phyloP scores from a whole-genome alignment of 352 stramenopile species.

The Phytophthora crassamura region DNA sequence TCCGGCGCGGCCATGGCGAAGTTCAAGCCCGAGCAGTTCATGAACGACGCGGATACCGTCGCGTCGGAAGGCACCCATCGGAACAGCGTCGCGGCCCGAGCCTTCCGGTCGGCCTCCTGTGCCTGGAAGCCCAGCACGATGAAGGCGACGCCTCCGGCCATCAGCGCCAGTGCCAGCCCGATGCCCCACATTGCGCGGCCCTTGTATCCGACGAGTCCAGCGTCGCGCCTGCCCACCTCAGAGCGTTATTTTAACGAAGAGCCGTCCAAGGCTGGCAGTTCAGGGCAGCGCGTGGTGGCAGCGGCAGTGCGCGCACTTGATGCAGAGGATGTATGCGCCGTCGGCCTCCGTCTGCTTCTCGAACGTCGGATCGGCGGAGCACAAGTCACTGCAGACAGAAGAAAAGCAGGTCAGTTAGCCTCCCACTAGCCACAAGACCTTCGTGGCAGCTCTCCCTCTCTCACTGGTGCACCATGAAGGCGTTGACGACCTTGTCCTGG shows the following conservation, averaged over 20 bases:
- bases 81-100: conserved; percentile 22
- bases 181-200: conserved; percentile 29
- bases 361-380: conserved; percentile 58
- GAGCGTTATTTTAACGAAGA: too few relatives aligned
- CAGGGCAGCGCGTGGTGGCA: conserved; percentile 41
- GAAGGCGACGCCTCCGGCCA: conserved; percentile 29
- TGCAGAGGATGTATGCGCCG: conserved; percentile 42
- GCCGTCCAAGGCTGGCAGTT: neutral
- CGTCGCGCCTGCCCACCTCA: neutral
- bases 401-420: conserved; percentile 6
- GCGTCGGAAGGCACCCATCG: conserved; percentile 20
- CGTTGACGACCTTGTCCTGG: conserved; percentile 59
- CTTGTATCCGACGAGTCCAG: neutral
- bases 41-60: conserved; percentile 21
- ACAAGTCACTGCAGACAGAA: conserved; percentile 44
- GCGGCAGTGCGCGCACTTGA: conserved; percentile 47
- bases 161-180: conserved; percentile 25
- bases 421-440: neutral
- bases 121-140: conserved; percentile 35
- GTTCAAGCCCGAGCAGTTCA: conserved; percentile 41
- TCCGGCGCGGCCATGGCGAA: conserved; percentile 58
- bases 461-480: conserved; percentile 69
- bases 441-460: neutral
- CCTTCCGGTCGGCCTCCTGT: conserved; percentile 11
- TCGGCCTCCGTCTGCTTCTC: conserved; percentile 39